A percentile compares a stretch with the other conserved stretches of the same genome.
Conservation (phyloP, 306 rosid species). For the Begonia masoniana region DNA sequence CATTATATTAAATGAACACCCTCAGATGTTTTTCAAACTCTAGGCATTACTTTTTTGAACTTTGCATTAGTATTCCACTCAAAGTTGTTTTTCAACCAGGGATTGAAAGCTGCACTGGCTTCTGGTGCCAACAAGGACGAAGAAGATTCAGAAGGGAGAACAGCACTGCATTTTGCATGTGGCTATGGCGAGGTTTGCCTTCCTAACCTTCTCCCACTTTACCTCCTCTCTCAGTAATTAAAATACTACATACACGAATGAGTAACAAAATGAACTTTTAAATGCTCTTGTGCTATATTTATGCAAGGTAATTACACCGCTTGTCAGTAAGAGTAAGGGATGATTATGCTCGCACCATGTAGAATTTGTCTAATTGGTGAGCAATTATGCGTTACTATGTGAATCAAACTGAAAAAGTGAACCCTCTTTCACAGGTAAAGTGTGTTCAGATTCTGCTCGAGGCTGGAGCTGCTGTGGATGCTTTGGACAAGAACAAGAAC, state of each 20-base stretch:
- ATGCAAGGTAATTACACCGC: too few species aligned
- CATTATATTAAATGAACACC: too few species aligned
- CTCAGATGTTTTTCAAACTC: too few species aligned
- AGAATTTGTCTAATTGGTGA: too few species aligned
- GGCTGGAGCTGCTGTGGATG: slow-evolving; percentile 92
- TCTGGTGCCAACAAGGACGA: slow-evolving; percentile 92
- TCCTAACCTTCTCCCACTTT: too few species aligned
- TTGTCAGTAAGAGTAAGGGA: too few species aligned
- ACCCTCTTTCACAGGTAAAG: slow-evolving; percentile 49
- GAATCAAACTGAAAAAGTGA: not conserved
- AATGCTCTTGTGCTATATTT: too few species aligned
- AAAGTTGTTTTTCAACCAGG: slow-evolving; percentile 21
- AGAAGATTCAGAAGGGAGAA: slow-evolving; percentile 95
- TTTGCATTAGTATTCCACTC: too few species aligned
- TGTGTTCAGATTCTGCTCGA: slow-evolving; percentile 93
- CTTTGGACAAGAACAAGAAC: slow-evolving; percentile 91
- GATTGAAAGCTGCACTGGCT: slow-evolving; percentile 69
- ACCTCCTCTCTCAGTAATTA: slow-evolving; percentile 3
- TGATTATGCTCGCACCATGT: too few species aligned
- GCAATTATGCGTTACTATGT: not conserved
- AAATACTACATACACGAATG: too few species aligned
- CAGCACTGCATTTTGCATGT: slow-evolving; percentile 98
- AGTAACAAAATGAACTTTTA: too few species aligned
- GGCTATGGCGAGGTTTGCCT: slow-evolving; percentile 85
- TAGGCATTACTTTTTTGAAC: too few species aligned